Evolutionary conservation across 2,329 filamentous ascomycete genomes (phyloP).

Genomic region (Clonostachys rosea): DNA sequence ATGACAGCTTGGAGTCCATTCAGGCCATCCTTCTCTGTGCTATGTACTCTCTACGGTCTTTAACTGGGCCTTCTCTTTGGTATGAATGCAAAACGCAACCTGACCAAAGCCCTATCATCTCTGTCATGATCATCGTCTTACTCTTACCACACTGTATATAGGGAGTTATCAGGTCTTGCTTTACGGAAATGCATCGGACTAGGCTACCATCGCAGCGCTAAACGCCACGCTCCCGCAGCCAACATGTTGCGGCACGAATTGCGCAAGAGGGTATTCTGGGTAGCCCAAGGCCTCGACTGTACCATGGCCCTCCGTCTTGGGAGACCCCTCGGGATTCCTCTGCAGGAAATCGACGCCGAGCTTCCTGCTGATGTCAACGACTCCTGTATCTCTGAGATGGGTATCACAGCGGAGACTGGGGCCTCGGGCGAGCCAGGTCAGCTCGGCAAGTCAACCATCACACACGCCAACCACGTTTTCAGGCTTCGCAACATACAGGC

Average conservation of each 20-base stretch:
- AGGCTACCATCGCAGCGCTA: neutral
- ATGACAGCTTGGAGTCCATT: neutral
- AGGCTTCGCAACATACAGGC: neutral
- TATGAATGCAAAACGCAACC: constrained; percentile 3
- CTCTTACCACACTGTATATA: neutral
- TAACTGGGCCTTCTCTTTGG: constrained; percentile 17
- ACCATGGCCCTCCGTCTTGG: neutral
- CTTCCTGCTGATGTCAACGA: neutral
- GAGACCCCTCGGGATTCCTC: neutral
- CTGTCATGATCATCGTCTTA: too few relatives aligned
- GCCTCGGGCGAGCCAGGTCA: neutral
- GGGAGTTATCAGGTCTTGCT: neutral
- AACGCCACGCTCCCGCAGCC: neutral
- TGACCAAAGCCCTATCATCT: too few relatives aligned
- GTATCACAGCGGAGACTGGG: neutral
- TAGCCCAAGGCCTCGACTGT: neutral
- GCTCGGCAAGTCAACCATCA: neutral
- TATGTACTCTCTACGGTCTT: constrained; percentile 16
- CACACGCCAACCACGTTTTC: neutral
- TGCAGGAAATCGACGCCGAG: neutral
- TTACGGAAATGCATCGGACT: neutral
- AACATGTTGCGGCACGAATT: neutral
- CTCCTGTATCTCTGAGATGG: neutral
- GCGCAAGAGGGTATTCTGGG: neutral
- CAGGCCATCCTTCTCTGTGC: constrained; percentile 15